Evolutionary conservation across 768 basidiomycete species (phyloP), one percentile per base, ranked within the genome.

Genomic region (Tylopilus sp.): DNA sequence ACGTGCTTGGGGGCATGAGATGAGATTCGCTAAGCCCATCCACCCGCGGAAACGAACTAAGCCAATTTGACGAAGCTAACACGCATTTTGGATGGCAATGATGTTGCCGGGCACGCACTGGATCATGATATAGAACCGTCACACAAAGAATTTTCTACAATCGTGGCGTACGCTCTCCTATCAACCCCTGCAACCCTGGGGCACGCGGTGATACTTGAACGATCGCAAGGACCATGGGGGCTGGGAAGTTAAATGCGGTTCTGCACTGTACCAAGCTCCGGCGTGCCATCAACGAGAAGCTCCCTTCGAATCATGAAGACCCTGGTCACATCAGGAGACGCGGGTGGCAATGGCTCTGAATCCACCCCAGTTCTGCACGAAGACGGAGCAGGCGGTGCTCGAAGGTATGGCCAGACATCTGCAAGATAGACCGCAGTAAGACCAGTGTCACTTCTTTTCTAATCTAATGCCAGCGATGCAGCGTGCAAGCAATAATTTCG

Each of bases 371-470:
- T 29, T 36, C 5, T 57, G 22, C 43, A 33, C 43, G 19, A 51
- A 41, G 34, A 48, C 14, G 29, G 40, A 11, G 17, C 50, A 34
- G 52, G 65, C 65, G 26, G 46, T 67, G 59, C 55, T 63, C 21
- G 40, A 53, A 50, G 54, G 48, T 52, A 31, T 49, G 54, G 28
- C 40, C 34, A 14, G 30, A 41, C 13, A 31, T 46, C 17, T 44
- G 24, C 44, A 24, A 16, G 41, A 50, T 48, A n/a, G 28, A 45
- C 48, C 61, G 52, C 49, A 47, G 56, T 47, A 50, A 45, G 44
- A 64, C 56, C 60, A 31, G 58, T 63, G 61, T 54, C 17, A 17
- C 57, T 65, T 64, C 65, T 64, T 21, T 40, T 28, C 53, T 41
- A 40, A 55, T 56, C 52, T 52, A 54, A 60, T 19, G 29, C 28